These are phyloP conservation scores for Nepenthes alata DNA, from an alignment of 179 eudicot genomes.

Conservation along the genomic window DNA sequence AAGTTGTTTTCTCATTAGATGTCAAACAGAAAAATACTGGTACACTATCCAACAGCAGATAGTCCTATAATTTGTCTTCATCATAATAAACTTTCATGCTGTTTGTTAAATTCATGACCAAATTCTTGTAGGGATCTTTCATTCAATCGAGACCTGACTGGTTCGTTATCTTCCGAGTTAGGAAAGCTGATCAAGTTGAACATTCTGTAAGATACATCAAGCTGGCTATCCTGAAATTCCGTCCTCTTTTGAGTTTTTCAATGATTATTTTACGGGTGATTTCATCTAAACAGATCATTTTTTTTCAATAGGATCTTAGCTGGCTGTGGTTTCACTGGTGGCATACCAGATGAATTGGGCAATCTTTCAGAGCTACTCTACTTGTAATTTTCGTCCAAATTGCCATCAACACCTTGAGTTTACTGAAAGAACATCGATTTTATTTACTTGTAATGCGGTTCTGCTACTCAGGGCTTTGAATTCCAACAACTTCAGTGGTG, in stretches of 20 bases:
- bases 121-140: conserved; percentile 71
- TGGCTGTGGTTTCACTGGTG: conserved; percentile 81
- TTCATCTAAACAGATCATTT: not conserved
- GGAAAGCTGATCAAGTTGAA: conserved; percentile 60
- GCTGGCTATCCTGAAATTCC: not conserved
- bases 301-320: conserved; percentile 49
- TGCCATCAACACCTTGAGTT: too few relatives aligned
- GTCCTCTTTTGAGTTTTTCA: too few relatives aligned
- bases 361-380: conserved; percentile 51
- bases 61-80: too few relatives aligned
- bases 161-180: conserved; percentile 53
- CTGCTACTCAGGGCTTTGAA: conserved; percentile 52
- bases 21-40: too few relatives aligned
- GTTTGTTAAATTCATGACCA: not conserved
- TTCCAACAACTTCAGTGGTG: conserved; percentile 73
- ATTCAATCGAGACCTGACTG: conserved; percentile 61
- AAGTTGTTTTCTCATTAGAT: too few relatives aligned
- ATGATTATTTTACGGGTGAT: too few relatives aligned
- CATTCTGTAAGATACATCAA: conserved; percentile 46
- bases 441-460: too few relatives aligned
- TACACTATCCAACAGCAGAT: too few relatives aligned
- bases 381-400: conserved; percentile 31
- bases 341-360: conserved; percentile 72
- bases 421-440: too few relatives aligned
- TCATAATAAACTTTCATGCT: too few relatives aligned